Evolutionary conservation across 129 eudicot genomes (phyloP).

Genomic region (Smallanthus sonchifolius): DNA sequence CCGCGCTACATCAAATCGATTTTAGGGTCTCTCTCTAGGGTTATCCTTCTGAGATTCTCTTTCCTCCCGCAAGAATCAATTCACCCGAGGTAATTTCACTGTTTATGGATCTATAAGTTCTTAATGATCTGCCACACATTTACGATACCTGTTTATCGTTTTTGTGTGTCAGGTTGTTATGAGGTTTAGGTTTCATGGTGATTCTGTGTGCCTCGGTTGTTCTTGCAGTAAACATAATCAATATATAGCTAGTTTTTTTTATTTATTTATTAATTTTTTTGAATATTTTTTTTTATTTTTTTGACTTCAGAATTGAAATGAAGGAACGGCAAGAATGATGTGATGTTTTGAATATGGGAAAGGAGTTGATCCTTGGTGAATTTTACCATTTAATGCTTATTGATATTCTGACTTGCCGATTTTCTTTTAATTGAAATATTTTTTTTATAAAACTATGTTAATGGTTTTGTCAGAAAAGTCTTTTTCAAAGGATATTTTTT

Average conservation of each 20-base stretch:
- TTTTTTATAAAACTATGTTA: too few relatives aligned
- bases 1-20: conserved; percentile 63
- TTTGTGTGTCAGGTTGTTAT: background rate
- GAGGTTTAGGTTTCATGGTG: conserved; percentile 16
- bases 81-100: conserved; percentile 6
- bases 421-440: too few relatives aligned
- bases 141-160: background rate
- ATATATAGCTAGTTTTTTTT: background rate
- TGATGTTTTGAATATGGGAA: conserved; percentile 15
- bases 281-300: background rate
- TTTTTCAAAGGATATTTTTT: too few relatives aligned
- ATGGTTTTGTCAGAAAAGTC: too few relatives aligned
- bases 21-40: conserved; percentile 50
- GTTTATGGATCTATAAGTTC: background rate
- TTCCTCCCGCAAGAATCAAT: background rate
- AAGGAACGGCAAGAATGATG: conserved; percentile 34
- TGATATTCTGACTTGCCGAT: conserved; percentile 75
- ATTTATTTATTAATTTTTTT: background rate
- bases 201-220: conserved; percentile 5
- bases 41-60: conserved; percentile 49
- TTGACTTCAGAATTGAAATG: too few relatives aligned
- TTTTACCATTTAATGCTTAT: conserved; percentile 41
- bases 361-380: conserved; percentile 24
- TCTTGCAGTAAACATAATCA: conserved; percentile 17
- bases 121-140: background rate